Evolutionary conservation across 2,329 filamentous ascomycete species (phyloP).

Genomic region (Colletotrichum navitas): DNA sequence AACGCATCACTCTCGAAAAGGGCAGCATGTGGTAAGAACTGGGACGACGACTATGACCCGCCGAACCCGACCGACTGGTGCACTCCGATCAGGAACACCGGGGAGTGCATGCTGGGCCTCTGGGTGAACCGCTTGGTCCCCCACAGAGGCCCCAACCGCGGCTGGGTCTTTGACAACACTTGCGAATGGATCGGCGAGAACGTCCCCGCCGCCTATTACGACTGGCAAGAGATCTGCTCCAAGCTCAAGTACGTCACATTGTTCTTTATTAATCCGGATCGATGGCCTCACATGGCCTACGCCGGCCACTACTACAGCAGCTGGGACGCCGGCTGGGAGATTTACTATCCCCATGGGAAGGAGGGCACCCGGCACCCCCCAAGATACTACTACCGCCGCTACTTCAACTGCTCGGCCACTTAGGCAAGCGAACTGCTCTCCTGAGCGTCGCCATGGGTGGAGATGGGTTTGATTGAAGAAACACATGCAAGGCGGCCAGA

Average conservation of each 20-base stretch:
- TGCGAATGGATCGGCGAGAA: constrained; percentile 25
- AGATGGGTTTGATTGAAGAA: background rate
- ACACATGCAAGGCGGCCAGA: background rate
- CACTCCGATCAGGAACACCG: constrained; percentile 15
- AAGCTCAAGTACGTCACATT: constrained; percentile 32
- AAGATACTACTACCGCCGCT: constrained; percentile 29
- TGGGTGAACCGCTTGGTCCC: constrained; percentile 26
- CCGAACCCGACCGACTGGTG: constrained; percentile 35
- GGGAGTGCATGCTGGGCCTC: constrained; percentile 31
- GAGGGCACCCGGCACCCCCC: background rate
- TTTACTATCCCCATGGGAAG: constrained; percentile 23
- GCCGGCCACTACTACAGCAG: constrained; percentile 24
- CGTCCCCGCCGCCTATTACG: constrained; percentile 15
- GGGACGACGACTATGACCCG: constrained; percentile 10
- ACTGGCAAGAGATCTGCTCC: constrained; percentile 27
- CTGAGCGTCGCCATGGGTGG: background rate
- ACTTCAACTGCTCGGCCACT: constrained; percentile 31
- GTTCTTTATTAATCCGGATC: constrained; percentile 8
- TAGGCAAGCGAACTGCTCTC: background rate
- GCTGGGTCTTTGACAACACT: constrained; percentile 34
- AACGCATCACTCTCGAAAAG: background rate
- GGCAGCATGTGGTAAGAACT: background rate
- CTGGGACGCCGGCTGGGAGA: constrained; percentile 16
- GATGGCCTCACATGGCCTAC: constrained; percentile 21
- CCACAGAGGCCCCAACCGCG: constrained; percentile 20